Evolutionary conservation across 225 moss, liverwort and hornwort genomes (phyloP).

Genomic region (Bryum argenteum): DNA sequence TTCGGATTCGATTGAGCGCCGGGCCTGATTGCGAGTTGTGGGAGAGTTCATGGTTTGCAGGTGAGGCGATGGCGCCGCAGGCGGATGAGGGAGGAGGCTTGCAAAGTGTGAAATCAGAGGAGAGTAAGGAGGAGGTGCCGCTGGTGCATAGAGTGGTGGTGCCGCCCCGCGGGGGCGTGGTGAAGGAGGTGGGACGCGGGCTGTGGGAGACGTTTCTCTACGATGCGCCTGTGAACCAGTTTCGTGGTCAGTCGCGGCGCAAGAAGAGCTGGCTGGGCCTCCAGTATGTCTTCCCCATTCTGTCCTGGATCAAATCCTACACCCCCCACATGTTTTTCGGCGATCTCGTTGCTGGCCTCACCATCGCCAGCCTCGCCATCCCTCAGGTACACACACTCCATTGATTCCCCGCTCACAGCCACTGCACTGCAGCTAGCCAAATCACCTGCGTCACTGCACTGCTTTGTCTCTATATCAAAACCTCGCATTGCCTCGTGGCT

Average conservation of each 20-base stretch:
- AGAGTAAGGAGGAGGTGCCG: constrained; percentile 12
- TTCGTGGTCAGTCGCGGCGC: constrained; percentile 43
- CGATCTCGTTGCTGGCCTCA: constrained; percentile 71
- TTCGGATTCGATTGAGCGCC: no score
- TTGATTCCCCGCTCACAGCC: background rate
- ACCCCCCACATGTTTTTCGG: constrained; percentile 15
- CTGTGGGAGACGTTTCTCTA: constrained; percentile 65
- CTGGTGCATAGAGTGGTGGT: constrained; percentile 64
- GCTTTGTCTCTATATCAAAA: no score
- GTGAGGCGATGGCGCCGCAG: constrained; percentile 20
- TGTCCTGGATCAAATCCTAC: constrained; percentile 56
- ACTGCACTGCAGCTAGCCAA: background rate
- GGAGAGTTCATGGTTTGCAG: background rate
- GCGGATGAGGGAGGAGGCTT: background rate
- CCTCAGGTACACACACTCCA: constrained; percentile 48
- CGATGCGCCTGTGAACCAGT: constrained; percentile 63
- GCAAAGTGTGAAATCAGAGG: background rate
- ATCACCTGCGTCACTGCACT: background rate
- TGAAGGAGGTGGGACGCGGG: background rate
- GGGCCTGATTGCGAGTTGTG: background rate
- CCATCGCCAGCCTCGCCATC: constrained; percentile 79
- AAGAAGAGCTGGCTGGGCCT: constrained; percentile 39
- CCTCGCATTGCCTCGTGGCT: no score
- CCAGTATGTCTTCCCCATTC: constrained; percentile 67
- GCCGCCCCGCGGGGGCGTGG: constrained; percentile 30